These are phyloP conservation scores for Saccharomycopsis selenospora DNA, from an alignment of 805 yeast genomes.

Conservation along the genomic window DNA sequence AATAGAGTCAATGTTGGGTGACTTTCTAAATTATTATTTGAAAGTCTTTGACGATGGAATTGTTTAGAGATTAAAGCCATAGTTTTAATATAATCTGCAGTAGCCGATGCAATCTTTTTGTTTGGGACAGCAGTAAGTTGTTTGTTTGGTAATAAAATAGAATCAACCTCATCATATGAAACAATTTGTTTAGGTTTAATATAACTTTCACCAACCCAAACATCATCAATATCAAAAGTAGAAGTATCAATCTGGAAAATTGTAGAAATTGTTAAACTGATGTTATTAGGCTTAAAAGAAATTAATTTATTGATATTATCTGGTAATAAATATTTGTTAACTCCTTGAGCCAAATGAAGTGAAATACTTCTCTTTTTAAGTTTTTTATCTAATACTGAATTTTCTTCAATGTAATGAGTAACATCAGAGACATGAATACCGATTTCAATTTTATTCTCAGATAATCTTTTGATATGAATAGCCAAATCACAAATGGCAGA, in stretches of 20 bases:
- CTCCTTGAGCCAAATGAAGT: constrained; percentile 76
- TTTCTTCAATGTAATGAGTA: constrained; percentile 61
- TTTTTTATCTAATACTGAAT: constrained; percentile 76
- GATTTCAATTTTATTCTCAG: constrained; percentile 59
- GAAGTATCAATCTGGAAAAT: constrained; percentile 71
- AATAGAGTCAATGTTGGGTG: constrained; percentile 52
- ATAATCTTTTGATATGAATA: constrained; percentile 61
- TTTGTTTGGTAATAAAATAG: constrained; percentile 35
- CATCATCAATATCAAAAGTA: constrained; percentile 63
- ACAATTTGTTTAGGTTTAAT: constrained; percentile 57
- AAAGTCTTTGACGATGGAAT: constrained; percentile 60
- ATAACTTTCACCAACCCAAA: constrained; percentile 68
- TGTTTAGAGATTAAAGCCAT: constrained; percentile 58
- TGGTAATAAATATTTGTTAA: constrained; percentile 61
- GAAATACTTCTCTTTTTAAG: constrained; percentile 86
- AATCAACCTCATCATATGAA: constrained; percentile 48
- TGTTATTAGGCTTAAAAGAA: constrained; percentile 54
- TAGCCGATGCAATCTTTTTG: constrained; percentile 39
- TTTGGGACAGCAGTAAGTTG: constrained; percentile 3
- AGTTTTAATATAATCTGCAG: constrained; percentile 58
- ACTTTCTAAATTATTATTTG: constrained; percentile 40
- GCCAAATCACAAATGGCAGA: constrained; percentile 67
- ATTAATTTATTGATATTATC: constrained; percentile 48
- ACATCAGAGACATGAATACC: constrained; percentile 86
- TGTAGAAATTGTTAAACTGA: constrained; percentile 65